A percentile compares a stretch with the other conserved stretches of the same genome.
phyloP scores from a whole-genome alignment of 2,329 filamentous ascomycete species.

The Sclerotinia subarctica region DNA sequence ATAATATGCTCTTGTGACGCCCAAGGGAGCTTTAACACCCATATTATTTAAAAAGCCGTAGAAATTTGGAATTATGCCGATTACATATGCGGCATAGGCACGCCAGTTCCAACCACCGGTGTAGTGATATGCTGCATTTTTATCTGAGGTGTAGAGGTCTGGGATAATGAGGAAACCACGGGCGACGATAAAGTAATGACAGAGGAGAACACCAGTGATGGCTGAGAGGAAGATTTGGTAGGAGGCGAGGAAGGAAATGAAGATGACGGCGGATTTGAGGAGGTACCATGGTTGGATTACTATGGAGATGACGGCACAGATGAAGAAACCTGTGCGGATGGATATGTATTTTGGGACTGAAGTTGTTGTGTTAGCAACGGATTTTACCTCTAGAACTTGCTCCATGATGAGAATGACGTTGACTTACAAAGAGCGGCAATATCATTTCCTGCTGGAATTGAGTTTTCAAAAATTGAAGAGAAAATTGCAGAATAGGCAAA shows the following conservation, averaged over 20 bases:
- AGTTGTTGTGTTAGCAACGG: background rate
- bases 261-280: conserved; percentile 39
- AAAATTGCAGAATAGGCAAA: conserved; percentile 46
- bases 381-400: too few species aligned
- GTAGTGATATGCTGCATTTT: conserved; percentile 38
- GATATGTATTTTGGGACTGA: conserved; percentile 42
- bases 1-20: conserved; percentile 50
- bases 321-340: conserved; percentile 42
- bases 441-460: conserved; percentile 42
- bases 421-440: conserved; percentile 38
- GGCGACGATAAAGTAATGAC: conserved; percentile 44
- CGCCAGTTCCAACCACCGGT: conserved; percentile 40
- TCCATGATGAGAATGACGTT: background rate
- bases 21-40: conserved; percentile 40
- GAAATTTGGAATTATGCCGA: conserved; percentile 43
- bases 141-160: conserved; percentile 38
- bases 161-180: conserved; percentile 40
- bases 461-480: conserved; percentile 45
- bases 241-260: conserved; percentile 43
- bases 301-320: conserved; percentile 40
- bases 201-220: conserved; percentile 44
- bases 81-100: conserved; percentile 39
- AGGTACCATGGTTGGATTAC: conserved; percentile 43
- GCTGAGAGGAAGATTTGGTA: conserved; percentile 45
- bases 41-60: conserved; percentile 44